Base-by-base conservation (phyloP, 345 rosid species). In the Citropsis articulata region DNA sequence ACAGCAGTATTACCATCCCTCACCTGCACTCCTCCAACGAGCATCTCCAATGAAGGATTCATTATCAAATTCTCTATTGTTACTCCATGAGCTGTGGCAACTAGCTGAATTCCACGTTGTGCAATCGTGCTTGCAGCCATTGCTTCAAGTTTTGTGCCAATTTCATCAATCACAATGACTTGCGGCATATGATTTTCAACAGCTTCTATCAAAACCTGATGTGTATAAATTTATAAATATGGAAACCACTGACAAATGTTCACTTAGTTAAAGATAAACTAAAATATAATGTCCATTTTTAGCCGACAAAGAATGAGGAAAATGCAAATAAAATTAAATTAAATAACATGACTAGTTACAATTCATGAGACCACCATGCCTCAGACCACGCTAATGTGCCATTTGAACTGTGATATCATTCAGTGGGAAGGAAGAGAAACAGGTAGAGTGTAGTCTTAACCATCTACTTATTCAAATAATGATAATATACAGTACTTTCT, bases 141-240 rank as follows among this genome's bases (percentile, higher is more conserved):
- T 12, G 95, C 98, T 88, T 95, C 98, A 78, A 93, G 98, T 85
- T 91, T 93, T 83, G 98, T 95, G 62, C 97, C 94, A 83, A 93
- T 92, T 86, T 93, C 98, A 91, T 95, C 98, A 75, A 93, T 95
- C 82, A 93, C 97, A 76, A 90, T 90, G 79, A 93, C 98, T 90
- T 93, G 97, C 7, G 97, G 98, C 97, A 95, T 93, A 77, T 95
- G 98, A 86, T 93, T 95, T 83, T 95, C 97, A 65, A 93, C 98
- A 27, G 97, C 97, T 80, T 95, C 98, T 42, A 95, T 93, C 78
- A 93, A 72, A 66, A 93, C 98, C 98, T 93, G 77, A 75, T 75
- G 13, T 48, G n/a, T 59, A 75, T 40, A 45, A 84, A 73, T 71
- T 25, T 53, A 14, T 38, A 77, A 75, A 19, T 38, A 59, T 53